phyloP scores from a whole-genome alignment of 2,329 filamentous ascomycete genomes.

The Colletotrichum sp. region DNA sequence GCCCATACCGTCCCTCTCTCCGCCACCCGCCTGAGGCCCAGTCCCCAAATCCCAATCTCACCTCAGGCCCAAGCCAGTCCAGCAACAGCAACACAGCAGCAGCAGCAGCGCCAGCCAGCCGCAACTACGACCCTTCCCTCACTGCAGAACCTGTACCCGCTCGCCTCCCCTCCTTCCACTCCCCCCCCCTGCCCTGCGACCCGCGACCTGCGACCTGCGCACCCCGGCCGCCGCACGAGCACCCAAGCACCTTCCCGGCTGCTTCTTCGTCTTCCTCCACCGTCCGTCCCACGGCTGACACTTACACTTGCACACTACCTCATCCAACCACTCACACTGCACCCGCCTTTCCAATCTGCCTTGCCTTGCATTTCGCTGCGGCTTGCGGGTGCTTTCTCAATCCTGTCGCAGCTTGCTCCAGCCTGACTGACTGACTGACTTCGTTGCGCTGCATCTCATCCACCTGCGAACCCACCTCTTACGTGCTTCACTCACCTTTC shows the following conservation, averaged over 20 bases:
- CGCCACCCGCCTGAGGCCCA: not conserved
- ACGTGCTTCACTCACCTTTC: not conserved
- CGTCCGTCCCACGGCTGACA: not conserved
- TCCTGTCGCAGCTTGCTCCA: not conserved
- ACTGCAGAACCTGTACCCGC: not conserved
- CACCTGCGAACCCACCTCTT: not conserved
- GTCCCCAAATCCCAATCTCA: not conserved
- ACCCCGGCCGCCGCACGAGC: not conserved
- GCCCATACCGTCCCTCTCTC: not conserved
- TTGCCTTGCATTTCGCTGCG: not conserved
- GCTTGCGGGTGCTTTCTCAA: not conserved
- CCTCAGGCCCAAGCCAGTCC: not conserved
- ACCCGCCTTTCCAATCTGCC: not conserved
- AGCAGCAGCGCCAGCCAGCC: not conserved
- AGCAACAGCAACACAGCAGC: not conserved
- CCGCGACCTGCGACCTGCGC: not conserved
- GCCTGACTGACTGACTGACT: not conserved
- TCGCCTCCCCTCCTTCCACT: not conserved
- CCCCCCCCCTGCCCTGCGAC: not conserved
- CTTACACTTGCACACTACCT: constrained; percentile 6
- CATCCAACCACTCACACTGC: not conserved
- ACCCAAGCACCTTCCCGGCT: constrained; percentile 1
- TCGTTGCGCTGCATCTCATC: not conserved
- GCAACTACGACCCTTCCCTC: not conserved
- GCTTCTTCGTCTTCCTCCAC: not conserved